Evolutionary conservation across 257 asterid genomes (phyloP).

Genomic region (Nicotiana noctiflora): DNA sequence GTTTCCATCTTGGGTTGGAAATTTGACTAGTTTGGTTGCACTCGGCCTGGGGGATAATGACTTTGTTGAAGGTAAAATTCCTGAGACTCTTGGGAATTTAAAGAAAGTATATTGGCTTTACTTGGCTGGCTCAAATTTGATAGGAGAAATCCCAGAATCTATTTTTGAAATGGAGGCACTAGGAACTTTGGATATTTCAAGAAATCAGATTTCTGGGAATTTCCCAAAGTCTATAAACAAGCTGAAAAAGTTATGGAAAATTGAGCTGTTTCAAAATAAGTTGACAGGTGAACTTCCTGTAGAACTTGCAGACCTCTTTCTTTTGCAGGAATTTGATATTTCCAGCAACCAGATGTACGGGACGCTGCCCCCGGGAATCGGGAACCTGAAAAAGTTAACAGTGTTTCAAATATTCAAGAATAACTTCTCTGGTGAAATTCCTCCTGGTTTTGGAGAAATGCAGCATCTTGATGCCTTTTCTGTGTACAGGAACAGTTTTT

Average conservation of each 20-base stretch:
- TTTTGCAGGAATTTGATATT: constrained; percentile 67
- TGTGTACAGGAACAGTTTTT: constrained; percentile 55
- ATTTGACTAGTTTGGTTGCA: constrained; percentile 47
- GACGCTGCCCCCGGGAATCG: constrained; percentile 45
- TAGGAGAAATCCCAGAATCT: constrained; percentile 66
- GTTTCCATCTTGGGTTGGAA: constrained; percentile 73
- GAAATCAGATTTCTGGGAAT: constrained; percentile 56
- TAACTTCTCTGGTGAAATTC: constrained; percentile 79
- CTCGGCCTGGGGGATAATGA: constrained; percentile 66
- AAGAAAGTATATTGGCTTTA: constrained; percentile 66
- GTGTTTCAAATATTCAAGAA: constrained; percentile 62
- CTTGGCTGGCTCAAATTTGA: constrained; percentile 55
- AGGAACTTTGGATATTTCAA: constrained; percentile 69
- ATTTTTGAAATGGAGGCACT: constrained; percentile 52
- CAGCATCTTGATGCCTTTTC: constrained; percentile 45
- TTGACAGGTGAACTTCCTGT: constrained; percentile 72
- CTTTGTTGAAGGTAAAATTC: constrained; percentile 57
- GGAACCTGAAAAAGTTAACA: constrained; percentile 50
- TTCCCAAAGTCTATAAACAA: constrained; percentile 50
- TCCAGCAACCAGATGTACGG: constrained; percentile 76
- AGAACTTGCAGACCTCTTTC: constrained; percentile 51
- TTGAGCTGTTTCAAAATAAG: constrained; percentile 64
- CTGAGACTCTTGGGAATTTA: constrained; percentile 54
- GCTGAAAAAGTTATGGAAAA: constrained; percentile 54
- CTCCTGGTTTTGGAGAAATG: constrained; percentile 77